Conservation (phyloP, 176 grass and related monocot species). For the Thinopyrum elongatum region DNA sequence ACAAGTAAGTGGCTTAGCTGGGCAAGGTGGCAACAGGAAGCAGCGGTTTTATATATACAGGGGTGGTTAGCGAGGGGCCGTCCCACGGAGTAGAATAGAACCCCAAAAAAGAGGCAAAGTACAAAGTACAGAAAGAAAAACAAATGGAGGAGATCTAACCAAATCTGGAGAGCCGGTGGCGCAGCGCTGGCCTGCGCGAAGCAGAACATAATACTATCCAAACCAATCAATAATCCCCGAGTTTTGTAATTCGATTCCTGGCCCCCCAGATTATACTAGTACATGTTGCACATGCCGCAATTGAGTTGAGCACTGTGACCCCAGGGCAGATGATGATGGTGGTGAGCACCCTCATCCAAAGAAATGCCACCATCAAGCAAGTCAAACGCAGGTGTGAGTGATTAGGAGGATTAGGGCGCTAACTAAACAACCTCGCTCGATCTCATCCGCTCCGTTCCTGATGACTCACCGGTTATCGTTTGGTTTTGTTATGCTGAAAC, state of each 20-base stretch:
- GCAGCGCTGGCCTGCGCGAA: background rate
- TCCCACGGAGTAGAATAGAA: background rate
- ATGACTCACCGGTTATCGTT: background rate
- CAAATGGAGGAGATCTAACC: background rate
- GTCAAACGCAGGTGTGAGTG: constrained; percentile 9
- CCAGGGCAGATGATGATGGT: background rate
- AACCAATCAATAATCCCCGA: background rate
- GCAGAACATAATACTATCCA: background rate
- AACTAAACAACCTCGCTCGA: background rate
- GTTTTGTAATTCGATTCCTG: background rate
- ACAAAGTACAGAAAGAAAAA: background rate
- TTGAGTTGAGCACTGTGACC: background rate
- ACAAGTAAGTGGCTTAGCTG: background rate
- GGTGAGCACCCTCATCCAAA: background rate
- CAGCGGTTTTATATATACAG: background rate
- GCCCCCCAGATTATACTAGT: constrained; percentile 2
- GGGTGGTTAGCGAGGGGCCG: background rate
- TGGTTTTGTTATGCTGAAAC: background rate
- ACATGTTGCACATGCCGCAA: constrained; percentile 33
- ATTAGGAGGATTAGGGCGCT: background rate
- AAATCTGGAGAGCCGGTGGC: constrained; percentile 1
- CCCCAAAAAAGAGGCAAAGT: background rate
- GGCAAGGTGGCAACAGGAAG: background rate
- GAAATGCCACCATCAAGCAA: background rate
- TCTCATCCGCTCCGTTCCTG: constrained; percentile 9